Conservation (phyloP, 306 rosid genomes). For the Trifolium dubium region DNA sequence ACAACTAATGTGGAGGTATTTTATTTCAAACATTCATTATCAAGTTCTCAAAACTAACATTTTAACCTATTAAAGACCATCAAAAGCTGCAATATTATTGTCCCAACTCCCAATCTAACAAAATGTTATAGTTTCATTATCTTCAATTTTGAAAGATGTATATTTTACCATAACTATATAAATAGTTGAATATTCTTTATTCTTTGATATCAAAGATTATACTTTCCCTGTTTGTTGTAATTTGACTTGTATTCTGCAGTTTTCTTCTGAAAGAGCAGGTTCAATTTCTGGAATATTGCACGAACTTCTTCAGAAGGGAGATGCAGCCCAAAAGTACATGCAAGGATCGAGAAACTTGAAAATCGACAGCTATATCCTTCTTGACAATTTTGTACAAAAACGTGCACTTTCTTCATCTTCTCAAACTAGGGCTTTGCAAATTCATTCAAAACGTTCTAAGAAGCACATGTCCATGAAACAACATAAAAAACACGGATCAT, state of each 20-base stretch:
- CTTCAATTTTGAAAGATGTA: constrained; percentile 16
- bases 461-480: constrained; percentile 77
- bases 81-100: constrained; percentile 9
- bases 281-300: constrained; percentile 60
- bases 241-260: constrained; percentile 51
- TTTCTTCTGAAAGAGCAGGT: constrained; percentile 53
- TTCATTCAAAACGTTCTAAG: constrained; percentile 79
- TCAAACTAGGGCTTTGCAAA: constrained; percentile 57
- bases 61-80: background rate
- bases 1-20: constrained; percentile 54
- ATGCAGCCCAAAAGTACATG: constrained; percentile 69
- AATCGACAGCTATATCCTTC: constrained; percentile 74
- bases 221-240: constrained; percentile 11
- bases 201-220: constrained; percentile 15
- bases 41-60: constrained; percentile 7
- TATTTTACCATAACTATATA: constrained; percentile 10
- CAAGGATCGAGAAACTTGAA: constrained; percentile 71
- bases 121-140: constrained; percentile 18
- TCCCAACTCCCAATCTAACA: background rate
- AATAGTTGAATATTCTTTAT: constrained; percentile 5
- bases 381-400: constrained; percentile 70
- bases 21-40: constrained; percentile 30
- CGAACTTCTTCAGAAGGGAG: constrained; percentile 70
- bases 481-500: constrained; percentile 65
- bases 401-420: constrained; percentile 48